phyloP scores from a whole-genome alignment of 2,329 filamentous ascomycete genomes.

The Dothiorella sarmentorum region DNA sequence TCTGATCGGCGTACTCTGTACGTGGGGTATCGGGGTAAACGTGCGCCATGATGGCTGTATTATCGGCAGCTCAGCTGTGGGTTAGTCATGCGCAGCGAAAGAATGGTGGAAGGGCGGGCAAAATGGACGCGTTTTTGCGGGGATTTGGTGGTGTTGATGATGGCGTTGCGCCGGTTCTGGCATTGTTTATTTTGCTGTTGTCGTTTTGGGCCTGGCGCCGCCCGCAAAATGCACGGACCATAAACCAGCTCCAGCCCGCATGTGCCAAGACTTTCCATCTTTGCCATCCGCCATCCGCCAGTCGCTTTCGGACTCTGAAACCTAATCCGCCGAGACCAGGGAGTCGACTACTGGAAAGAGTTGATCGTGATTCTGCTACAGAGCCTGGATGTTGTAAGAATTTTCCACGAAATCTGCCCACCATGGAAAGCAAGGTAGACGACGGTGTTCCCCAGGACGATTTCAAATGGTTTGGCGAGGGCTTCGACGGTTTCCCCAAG shows the following conservation, averaged over 20 bases:
- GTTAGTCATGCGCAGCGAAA: conserved; percentile 8
- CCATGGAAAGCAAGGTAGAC: conserved; percentile 7
- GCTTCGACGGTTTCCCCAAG: conserved; percentile 63
- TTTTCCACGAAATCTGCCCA: neutral
- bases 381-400: neutral
- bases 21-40: conserved; percentile 75
- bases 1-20: conserved; percentile 76
- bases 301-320: neutral
- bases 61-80: conserved; percentile 3
- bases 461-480: conserved; percentile 63
- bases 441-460: conserved; percentile 44
- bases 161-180: neutral
- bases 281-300: neutral
- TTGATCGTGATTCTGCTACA: too few species aligned
- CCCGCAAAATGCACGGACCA: conserved; percentile 21
- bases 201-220: conserved; percentile 16
- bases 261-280: neutral
- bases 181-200: conserved; percentile 17
- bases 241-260: conserved; percentile 20
- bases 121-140: neutral
- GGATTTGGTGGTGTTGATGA: conserved; percentile 12
- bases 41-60: conserved; percentile 39
- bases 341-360: too few species aligned
- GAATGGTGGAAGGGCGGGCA: neutral
- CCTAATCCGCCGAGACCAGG: too few species aligned